These are phyloP conservation scores for Rhodomyrtus psidioides DNA, from an alignment of 441 rosid genomes.

Conservation along the genomic window DNA sequence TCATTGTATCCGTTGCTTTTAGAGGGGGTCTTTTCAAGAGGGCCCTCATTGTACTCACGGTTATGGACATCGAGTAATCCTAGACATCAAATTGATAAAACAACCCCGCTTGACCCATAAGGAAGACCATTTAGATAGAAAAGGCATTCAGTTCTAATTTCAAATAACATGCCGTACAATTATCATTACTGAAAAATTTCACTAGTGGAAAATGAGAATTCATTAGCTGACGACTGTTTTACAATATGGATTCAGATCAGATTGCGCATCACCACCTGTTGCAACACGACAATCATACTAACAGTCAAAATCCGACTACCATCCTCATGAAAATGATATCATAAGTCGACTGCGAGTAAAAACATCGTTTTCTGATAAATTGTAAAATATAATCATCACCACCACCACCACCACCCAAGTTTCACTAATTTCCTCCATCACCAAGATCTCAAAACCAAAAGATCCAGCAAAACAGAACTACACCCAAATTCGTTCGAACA, in stretches of 20 bases:
- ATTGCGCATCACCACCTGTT: not conserved
- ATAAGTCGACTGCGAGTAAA: not conserved
- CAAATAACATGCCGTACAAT: rapidly evolving
- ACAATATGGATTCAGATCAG: not conserved
- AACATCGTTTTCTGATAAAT: not conserved
- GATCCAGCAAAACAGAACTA: not conserved
- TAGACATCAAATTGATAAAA: not conserved
- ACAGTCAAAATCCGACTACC: not conserved
- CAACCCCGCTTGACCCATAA: not conserved
- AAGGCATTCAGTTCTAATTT: not conserved
- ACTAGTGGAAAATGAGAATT: not conserved
- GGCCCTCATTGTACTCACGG: not conserved
- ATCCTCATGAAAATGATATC: not conserved
- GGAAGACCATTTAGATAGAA: not conserved
- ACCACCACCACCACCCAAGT: not conserved
- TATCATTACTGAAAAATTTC: not conserved
- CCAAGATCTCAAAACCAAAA: not conserved
- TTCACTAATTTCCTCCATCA: not conserved
- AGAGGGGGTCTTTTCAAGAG: not conserved
- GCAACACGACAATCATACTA: not conserved
- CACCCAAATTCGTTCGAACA: not conserved
- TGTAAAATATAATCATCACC: not conserved
- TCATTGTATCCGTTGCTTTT: not conserved
- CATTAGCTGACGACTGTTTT: not conserved
- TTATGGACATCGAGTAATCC: not conserved